Percentiles rank a stretch among this genome's conserved stretches.
Evolutionary conservation across 345 rosid species (phyloP).

Genomic region (Iberis pinnata): DNA sequence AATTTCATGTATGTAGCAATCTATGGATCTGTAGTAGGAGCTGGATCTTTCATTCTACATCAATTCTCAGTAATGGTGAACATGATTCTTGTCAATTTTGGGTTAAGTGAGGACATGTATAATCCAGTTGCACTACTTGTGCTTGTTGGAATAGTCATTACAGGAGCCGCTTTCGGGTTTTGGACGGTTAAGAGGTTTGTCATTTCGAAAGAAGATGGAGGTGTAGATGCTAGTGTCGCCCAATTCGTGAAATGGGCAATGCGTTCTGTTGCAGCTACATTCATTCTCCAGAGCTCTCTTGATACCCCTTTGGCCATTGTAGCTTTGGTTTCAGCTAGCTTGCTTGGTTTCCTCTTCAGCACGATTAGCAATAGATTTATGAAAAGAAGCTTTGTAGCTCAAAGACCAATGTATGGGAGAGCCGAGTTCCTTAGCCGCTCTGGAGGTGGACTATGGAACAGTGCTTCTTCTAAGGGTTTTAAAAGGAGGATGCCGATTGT

Average conservation of each 20-base stretch:
- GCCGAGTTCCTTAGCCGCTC: constrained; percentile 66
- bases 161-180: constrained; percentile 92
- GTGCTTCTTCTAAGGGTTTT: constrained; percentile 55
- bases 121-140: constrained; percentile 63
- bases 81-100: constrained; percentile 67
- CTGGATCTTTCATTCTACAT: constrained; percentile 75
- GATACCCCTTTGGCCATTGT: constrained; percentile 55
- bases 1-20: constrained; percentile 53
- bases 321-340: constrained; percentile 34
- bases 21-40: constrained; percentile 75
- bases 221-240: constrained; percentile 70
- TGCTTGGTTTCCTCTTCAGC: constrained; percentile 37
- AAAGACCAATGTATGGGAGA: constrained; percentile 32
- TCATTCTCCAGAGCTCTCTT: constrained; percentile 73
- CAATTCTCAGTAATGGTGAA: constrained; percentile 70
- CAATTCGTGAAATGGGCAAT: constrained; percentile 93
- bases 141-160: constrained; percentile 54
- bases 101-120: constrained; percentile 88
- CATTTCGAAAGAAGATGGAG: constrained; percentile 64
- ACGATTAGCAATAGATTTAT: not conserved
- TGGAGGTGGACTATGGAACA: constrained; percentile 43
- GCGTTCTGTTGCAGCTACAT: constrained; percentile 59
- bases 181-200: constrained; percentile 90
- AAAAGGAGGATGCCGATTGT: constrained; percentile 18
- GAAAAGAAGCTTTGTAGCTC: not conserved